Base-by-base conservation (phyloP, 805 yeast species). In the Ogataea zsoltii region DNA sequence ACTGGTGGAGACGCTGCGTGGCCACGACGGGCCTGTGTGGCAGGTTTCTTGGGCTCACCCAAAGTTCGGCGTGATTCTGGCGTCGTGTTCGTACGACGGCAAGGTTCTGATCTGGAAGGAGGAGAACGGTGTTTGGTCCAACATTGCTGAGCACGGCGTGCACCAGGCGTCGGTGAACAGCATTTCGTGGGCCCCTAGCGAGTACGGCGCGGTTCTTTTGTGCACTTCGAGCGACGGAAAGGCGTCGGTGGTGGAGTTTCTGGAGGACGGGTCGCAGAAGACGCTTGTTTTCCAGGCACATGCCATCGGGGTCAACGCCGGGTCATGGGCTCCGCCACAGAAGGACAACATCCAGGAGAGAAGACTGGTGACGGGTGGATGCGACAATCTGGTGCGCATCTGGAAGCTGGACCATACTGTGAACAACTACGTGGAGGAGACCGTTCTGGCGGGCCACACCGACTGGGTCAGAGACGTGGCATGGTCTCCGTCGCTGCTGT, bases 391-490 rank as follows among this genome's bases (percentile, higher is more conserved):
- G 56, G 96, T 91, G 46, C 91, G 89, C 65, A 81, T 94, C 58
- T 94, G 99, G 99, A 78, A 75, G 58, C 82, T 70, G 57, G 85
- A 84, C 50, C 68, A 79, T 10, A 67, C 76, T 6, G 57, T 60
- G 38, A 77, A 75, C 54, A 77, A 77, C 21, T 89, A 87, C 63
- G 75, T 75, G 19, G 76, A 83, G 58, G 97, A 92, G 66, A 83
- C 83, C 34, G 77, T 80, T 21, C 76, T 94, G 44, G 83, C 82
- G 52, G 99, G 97, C 33, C 99, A 94, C 67, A 75, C 88, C 14
- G 99, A 94, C 67, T 94, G 99, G 99, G 97, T 94, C 28, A 83
- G 99, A 68, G 99, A 94, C 65, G 97, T 92, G 49, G 89, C 96
- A 3, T 94, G 99, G 99, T 89, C 97, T 16, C 97, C 98, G 38